Percentiles rank a stretch among this genome's conserved stretches.
Evolutionary conservation across 2,329 filamentous ascomycete genomes (phyloP).

Genomic region (Zymoseptoria ardabiliae): DNA sequence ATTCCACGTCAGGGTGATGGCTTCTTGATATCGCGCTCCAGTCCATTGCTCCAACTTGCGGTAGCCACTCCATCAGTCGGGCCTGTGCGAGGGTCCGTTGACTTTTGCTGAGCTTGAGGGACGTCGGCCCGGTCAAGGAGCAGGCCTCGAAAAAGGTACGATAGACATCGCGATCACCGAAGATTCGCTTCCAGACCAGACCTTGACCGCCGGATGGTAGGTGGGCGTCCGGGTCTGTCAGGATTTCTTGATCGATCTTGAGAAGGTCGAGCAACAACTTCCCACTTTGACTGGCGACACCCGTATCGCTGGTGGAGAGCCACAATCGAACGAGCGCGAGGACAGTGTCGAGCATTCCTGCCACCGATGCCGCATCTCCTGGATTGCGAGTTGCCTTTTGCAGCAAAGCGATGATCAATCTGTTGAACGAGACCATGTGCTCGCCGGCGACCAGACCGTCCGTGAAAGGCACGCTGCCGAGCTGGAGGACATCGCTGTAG

Average conservation of each 20-base stretch:
- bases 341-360: constrained; percentile 49
- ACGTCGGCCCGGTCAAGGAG: constrained; percentile 24
- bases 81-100: constrained; percentile 55
- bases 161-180: constrained; percentile 54
- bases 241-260: constrained; percentile 39
- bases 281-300: constrained; percentile 48
- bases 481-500: constrained; percentile 41
- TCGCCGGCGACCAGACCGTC: constrained; percentile 46
- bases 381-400: constrained; percentile 47
- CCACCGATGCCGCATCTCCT: constrained; percentile 52
- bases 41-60: constrained; percentile 46
- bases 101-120: constrained; percentile 39
- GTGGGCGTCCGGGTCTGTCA: constrained; percentile 15
- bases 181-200: constrained; percentile 55
- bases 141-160: constrained; percentile 49
- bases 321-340: constrained; percentile 50
- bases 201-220: constrained; percentile 37
- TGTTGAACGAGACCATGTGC: constrained; percentile 43
- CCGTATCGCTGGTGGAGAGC: constrained; percentile 50
- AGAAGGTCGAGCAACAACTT: constrained; percentile 48
- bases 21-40: constrained; percentile 48
- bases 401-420: constrained; percentile 49
- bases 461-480: constrained; percentile 38
- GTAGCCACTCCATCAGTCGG: constrained; percentile 51
- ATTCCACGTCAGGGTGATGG: constrained; percentile 48